Evolutionary conservation across 768 basidiomycete species (phyloP).

Genomic region (Lentinula raphanica): DNA sequence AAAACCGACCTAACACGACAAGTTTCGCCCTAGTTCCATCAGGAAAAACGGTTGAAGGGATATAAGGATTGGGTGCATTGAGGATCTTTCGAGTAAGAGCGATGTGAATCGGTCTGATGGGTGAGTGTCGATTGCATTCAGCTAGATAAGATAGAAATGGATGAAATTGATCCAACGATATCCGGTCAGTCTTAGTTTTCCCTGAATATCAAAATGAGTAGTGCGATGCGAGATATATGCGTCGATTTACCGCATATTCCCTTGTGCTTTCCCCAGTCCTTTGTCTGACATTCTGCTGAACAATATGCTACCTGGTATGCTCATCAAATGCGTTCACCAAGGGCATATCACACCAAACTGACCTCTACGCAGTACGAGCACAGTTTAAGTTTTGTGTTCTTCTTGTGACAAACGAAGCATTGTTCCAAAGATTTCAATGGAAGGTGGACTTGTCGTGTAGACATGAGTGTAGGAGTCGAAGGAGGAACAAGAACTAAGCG

Average conservation of each 20-base stretch:
- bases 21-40: background rate
- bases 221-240: background rate
- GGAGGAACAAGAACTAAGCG: background rate
- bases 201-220: background rate
- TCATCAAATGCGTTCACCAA: too few relatives aligned
- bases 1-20: background rate
- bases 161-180: conserved; percentile 27
- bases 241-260: conserved; percentile 20
- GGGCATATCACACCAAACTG: too few relatives aligned
- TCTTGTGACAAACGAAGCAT: background rate
- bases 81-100: background rate
- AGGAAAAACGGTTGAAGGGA: background rate
- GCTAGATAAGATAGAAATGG: conserved; percentile 25
- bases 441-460: background rate
- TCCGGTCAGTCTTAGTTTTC: conserved; percentile 30
- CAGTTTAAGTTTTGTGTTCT: background rate
- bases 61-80: background rate
- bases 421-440: background rate
- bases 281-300: conserved; percentile 19
- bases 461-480: background rate
- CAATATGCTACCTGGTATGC: conserved; percentile 28
- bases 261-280: conserved; percentile 28
- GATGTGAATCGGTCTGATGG: conserved; percentile 2
- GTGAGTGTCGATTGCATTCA: conserved; percentile 15
- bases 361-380: background rate